These are phyloP conservation scores for Neocatenulostroma microsporum DNA, from an alignment of 2,329 filamentous ascomycete species.

Conservation along the genomic window DNA sequence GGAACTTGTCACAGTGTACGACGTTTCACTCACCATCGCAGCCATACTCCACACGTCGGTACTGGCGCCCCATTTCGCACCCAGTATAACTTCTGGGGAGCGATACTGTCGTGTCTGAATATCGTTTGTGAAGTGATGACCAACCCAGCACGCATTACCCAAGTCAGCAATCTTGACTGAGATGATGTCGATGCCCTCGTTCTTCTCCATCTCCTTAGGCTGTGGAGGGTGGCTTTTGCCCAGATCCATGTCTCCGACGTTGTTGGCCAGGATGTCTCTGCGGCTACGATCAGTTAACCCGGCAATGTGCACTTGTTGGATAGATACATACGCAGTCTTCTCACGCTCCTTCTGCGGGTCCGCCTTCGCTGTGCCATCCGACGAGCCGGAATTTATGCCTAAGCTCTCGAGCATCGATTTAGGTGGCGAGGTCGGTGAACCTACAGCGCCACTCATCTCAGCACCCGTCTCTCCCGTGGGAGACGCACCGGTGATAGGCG, in stretches of 20 bases:
- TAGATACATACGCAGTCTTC: slow-evolving; percentile 73
- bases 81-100: slow-evolving; percentile 93
- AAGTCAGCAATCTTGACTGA: slow-evolving; percentile 98
- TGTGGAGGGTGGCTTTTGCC: slow-evolving; percentile 57
- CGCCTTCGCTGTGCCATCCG: slow-evolving; percentile 10
- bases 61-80: slow-evolving; percentile 97
- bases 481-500: slow-evolving; percentile 35
- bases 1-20: not conserved
- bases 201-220: slow-evolving; percentile 56
- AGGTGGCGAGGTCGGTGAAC: slow-evolving; percentile 33
- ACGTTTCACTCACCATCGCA: slow-evolving; percentile 66
- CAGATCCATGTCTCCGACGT: slow-evolving; percentile 89
- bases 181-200: slow-evolving; percentile 65
- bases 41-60: slow-evolving; percentile 99
- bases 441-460: slow-evolving; percentile 52
- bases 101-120: slow-evolving; percentile 97
- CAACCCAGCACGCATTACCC: slow-evolving; percentile 97
- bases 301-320: slow-evolving; percentile 5
- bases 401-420: slow-evolving; percentile 55
- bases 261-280: slow-evolving; percentile 73
- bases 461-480: slow-evolving; percentile 35
- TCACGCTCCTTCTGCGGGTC: slow-evolving; percentile 70
- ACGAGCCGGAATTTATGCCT: slow-evolving; percentile 38
- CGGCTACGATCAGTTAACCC: slow-evolving; percentile 22
- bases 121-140: slow-evolving; percentile 98